Base-by-base conservation (phyloP, 495 filamentous ascomycete genomes). In the Penicillium steckii region DNA sequence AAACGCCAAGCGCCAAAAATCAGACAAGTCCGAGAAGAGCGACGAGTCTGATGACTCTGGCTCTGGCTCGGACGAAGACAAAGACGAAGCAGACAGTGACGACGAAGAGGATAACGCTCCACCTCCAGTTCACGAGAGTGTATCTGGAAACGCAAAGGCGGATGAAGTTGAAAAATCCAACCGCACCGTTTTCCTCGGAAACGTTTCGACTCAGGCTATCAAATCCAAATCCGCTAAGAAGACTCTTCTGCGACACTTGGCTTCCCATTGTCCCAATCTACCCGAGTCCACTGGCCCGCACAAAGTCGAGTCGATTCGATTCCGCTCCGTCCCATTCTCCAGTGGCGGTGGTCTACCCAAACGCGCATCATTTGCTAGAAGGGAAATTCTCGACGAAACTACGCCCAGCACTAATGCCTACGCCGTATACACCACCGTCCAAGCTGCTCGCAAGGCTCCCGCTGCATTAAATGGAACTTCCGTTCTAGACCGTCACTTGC, bases 321-420 rank as follows among this genome's bases (percentile, higher is more conserved):
- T 97, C 76, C 88, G 95, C 44, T 96, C 91, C 22, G 89, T 89
- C 15, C 86, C 95, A 2, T 97, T 91, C 68, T 76, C 84, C 3
- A 73, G 64, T 33, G 79, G 80, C 6, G 80, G 79, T 35, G 79
- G 81, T n/a, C 76, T 95, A 15, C 94, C 94, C 19, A 95, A 92
- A 72, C 90, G 91, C 48, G 95, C 91, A 13, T 86, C 94, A 10
- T 97, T 85, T 64, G 91, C 89, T 37, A 86, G 83, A 48, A 87
- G 89, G 60, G 82, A 88, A 8, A 69, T 96, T 50, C 86, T 94
- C 82, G 85, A 89, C 43, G 83, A 87, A 18, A 97, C 95, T 1
- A 92, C 94, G 3, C 91, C 89, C 47, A 92, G 89, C 57, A 93
- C 91, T 44, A 96, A 99, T 59, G 95, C 95, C 4, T 99, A 99